These are phyloP conservation scores for Penicillium sp. DNA, from an alignment of 2,329 filamentous ascomycete species.

Conservation along the genomic window DNA sequence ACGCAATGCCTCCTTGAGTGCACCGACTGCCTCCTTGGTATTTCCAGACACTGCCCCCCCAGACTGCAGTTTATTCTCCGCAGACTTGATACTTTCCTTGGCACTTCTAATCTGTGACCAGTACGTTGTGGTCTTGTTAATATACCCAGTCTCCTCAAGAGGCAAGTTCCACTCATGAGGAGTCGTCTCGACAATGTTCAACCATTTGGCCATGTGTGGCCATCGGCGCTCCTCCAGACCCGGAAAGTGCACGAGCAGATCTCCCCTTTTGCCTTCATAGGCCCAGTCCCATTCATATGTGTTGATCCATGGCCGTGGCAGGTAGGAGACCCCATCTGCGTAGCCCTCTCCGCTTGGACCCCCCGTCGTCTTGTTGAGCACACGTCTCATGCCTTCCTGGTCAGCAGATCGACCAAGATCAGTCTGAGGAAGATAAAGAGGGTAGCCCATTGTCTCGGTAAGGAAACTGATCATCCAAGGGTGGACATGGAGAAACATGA, in stretches of 20 bases:
- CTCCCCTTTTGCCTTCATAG: slow-evolving; percentile 25
- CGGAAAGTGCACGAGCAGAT: slow-evolving; percentile 31
- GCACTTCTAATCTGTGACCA: slow-evolving; percentile 14
- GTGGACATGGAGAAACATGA: slow-evolving; percentile 34
- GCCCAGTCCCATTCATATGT: slow-evolving; percentile 26
- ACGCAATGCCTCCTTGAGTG: not conserved
- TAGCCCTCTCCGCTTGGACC: slow-evolving; percentile 15
- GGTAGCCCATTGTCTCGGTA: slow-evolving; percentile 26
- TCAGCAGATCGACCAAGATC: slow-evolving; percentile 19
- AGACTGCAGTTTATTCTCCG: not conserved
- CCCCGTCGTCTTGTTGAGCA: slow-evolving; percentile 18
- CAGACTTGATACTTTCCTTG: not conserved
- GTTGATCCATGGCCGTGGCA: slow-evolving; percentile 28
- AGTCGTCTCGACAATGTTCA: slow-evolving; percentile 20
- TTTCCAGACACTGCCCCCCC: not conserved
- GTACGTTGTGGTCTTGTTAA: slow-evolving; percentile 15
- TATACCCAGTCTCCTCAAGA: slow-evolving; percentile 22
- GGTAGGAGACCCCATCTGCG: slow-evolving; percentile 14
- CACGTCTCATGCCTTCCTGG: slow-evolving; percentile 20
- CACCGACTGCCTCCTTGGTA: not conserved
- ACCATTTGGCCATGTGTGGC: slow-evolving; percentile 25
- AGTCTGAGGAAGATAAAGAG: slow-evolving; percentile 18
- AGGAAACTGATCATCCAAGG: slow-evolving; percentile 33
- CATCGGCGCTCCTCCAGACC: slow-evolving; percentile 24
- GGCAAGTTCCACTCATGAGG: slow-evolving; percentile 21